These are phyloP conservation scores for Talaromyces sp. DNA, from an alignment of 2,329 filamentous ascomycete species.

Conservation along the genomic window DNA sequence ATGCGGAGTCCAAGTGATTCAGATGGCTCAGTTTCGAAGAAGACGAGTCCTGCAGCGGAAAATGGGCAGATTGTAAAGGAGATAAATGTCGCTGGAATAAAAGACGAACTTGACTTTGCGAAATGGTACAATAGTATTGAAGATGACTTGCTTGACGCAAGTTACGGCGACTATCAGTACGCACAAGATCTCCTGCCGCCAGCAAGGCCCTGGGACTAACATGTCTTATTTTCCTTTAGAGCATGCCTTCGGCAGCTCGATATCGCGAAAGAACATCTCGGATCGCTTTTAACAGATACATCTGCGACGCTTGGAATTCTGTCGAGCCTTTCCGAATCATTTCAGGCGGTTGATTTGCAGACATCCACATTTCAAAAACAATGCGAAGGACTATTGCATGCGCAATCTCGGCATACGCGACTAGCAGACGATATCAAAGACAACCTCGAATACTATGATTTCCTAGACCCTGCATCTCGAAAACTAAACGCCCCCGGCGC, in stretches of 20 bases:
- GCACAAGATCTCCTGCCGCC: slow-evolving; percentile 22
- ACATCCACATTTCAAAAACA: slow-evolving; percentile 90
- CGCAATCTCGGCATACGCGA: slow-evolving; percentile 71
- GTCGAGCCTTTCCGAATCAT: slow-evolving; percentile 74
- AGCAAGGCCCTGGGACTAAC: slow-evolving; percentile 7
- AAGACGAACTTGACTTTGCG: slow-evolving; percentile 56
- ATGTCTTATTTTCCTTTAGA: slow-evolving; percentile 33
- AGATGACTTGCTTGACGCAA: slow-evolving; percentile 68
- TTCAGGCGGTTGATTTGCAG: slow-evolving; percentile 79
- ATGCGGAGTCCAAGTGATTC: slow-evolving; percentile 33
- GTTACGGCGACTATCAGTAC: slow-evolving; percentile 79
- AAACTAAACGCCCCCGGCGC: slow-evolving; percentile 89
- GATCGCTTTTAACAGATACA: slow-evolving; percentile 71
- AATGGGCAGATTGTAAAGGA: slow-evolving; percentile 17
- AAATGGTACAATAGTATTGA: slow-evolving; percentile 57
- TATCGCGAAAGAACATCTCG: slow-evolving; percentile 75
- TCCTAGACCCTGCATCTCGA: slow-evolving; percentile 83
- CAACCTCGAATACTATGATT: slow-evolving; percentile 91
- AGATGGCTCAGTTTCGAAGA: slow-evolving; percentile 9
- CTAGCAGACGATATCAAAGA: slow-evolving; percentile 80
- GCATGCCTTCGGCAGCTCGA: slow-evolving; percentile 76
- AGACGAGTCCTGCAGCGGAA: slow-evolving; percentile 17
- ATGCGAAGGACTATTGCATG: slow-evolving; percentile 78
- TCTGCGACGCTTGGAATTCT: slow-evolving; percentile 70
- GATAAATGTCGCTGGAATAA: slow-evolving; percentile 31